These are phyloP conservation scores for Penicillium frequentans DNA, from an alignment of 2,329 filamentous ascomycete species.

Conservation along the genomic window DNA sequence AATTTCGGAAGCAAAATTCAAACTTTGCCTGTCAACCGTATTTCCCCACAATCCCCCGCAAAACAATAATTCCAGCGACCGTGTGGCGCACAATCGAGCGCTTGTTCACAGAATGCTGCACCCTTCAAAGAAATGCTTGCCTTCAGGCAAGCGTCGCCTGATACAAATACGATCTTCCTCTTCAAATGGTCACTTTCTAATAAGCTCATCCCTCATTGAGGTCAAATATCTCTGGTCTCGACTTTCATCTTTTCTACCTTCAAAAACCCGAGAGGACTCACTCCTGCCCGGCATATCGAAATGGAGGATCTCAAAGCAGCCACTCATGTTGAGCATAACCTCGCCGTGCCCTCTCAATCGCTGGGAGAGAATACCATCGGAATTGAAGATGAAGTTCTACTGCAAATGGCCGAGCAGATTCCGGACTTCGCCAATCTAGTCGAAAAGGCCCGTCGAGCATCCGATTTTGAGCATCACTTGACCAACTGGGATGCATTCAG, in stretches of 20 bases:
- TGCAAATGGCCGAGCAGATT: background rate
- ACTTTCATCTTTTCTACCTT: background rate
- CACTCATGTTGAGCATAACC: background rate
- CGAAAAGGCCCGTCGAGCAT: background rate
- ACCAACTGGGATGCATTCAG: slow-evolving; percentile 32
- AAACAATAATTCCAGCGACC: background rate
- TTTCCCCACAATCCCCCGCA: background rate
- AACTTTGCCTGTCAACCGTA: background rate
- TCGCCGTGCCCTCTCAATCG: background rate
- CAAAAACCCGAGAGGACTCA: background rate
- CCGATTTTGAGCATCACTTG: slow-evolving; percentile 32
- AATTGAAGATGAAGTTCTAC: background rate
- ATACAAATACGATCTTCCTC: background rate
- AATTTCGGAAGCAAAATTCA: background rate
- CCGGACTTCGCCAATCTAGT: background rate
- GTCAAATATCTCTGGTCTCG: background rate
- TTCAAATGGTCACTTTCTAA: background rate
- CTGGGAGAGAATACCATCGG: background rate
- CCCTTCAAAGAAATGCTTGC: background rate
- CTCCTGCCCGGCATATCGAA: background rate
- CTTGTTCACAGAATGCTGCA: background rate
- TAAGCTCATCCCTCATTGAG: background rate
- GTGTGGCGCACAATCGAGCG: background rate
- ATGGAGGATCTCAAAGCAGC: background rate
- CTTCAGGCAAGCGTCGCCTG: background rate